Percentiles rank a stretch among this genome's conserved stretches.
These are phyloP conservation scores for Phoenix dactylifera DNA, from an alignment of 176 grass and related monocot genomes.

Conservation along the genomic window DNA sequence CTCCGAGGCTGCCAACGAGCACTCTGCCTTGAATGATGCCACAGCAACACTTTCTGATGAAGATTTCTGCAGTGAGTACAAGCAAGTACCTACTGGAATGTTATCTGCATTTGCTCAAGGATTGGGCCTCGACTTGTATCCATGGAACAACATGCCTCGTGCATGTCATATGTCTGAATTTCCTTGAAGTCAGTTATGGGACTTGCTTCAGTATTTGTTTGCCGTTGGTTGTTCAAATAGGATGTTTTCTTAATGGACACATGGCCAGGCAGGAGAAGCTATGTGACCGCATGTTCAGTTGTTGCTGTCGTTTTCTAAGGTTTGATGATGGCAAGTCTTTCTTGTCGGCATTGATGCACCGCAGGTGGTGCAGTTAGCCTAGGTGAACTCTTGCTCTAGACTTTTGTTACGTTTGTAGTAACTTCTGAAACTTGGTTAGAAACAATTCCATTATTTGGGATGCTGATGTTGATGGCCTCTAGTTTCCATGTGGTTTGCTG, in stretches of 20 bases:
- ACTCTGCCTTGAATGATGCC: background rate
- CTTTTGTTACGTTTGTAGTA: too few species aligned
- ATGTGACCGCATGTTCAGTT: too few species aligned
- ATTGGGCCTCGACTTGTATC: background rate
- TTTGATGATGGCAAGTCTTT: too few species aligned
- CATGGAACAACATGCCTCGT: slow-evolving; percentile 30
- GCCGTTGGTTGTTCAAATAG: background rate
- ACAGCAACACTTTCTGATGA: background rate
- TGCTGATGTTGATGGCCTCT: too few species aligned
- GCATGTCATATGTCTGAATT: slow-evolving; percentile 17
- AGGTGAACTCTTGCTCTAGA: too few species aligned
- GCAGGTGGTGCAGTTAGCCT: too few species aligned
- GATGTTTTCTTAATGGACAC: background rate
- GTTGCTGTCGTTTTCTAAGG: too few species aligned
- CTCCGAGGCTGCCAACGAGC: background rate
- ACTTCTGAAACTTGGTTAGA: too few species aligned
- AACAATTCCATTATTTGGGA: too few species aligned
- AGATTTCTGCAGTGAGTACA: background rate
- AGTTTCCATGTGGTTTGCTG: too few species aligned
- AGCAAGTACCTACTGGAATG: background rate
- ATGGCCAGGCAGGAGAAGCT: background rate
- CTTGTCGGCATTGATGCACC: too few species aligned
- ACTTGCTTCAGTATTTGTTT: background rate
- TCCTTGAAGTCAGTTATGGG: background rate
- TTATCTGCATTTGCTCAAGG: background rate